Conservation (phyloP, 2,329 filamentous ascomycete species). For the Lachnellula arida region DNA sequence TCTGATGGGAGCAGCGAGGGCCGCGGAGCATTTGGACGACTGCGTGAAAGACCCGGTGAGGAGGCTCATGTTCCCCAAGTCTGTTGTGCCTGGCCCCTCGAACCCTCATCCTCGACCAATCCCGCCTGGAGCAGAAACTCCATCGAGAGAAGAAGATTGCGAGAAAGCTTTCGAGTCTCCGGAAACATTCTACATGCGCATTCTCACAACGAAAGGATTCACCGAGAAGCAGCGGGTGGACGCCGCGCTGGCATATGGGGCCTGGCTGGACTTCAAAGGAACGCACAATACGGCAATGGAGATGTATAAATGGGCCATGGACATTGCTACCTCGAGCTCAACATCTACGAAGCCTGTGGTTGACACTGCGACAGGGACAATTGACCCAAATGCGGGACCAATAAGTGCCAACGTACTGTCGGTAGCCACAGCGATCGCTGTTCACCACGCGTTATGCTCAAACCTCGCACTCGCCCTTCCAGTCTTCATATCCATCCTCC, state of each 20-base stretch:
- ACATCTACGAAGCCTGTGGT: conserved; percentile 45
- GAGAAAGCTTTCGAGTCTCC: conserved; percentile 63
- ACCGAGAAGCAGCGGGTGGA: conserved; percentile 73
- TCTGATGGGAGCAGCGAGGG: conserved; percentile 70
- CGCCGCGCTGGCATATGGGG: conserved; percentile 76
- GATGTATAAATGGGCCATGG: conserved; percentile 71
- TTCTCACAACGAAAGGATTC: conserved; percentile 77
- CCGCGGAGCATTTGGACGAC: conserved; percentile 76
- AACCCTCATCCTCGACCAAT: conserved; percentile 76
- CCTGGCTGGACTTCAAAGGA: conserved; percentile 78
- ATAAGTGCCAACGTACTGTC: conserved; percentile 72
- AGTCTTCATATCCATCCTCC: conserved; percentile 78
- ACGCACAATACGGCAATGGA: conserved; percentile 60
- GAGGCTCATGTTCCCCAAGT: conserved; percentile 62
- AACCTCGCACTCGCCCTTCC: conserved; percentile 68
- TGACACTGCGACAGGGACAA: conserved; percentile 56
- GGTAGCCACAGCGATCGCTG: conserved; percentile 71
- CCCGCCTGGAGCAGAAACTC: conserved; percentile 55
- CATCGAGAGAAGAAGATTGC: conserved; percentile 73
- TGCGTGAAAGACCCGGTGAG: conserved; percentile 67
- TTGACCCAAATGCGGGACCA: conserved; percentile 52
- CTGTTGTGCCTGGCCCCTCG: conserved; percentile 73
- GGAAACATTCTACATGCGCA: conserved; percentile 74
- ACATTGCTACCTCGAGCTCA: conserved; percentile 61
- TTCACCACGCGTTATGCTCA: conserved; percentile 67